Evolutionary conservation across 2,329 filamentous ascomycete genomes (phyloP).

Genomic region (Alternaria postmessia): DNA sequence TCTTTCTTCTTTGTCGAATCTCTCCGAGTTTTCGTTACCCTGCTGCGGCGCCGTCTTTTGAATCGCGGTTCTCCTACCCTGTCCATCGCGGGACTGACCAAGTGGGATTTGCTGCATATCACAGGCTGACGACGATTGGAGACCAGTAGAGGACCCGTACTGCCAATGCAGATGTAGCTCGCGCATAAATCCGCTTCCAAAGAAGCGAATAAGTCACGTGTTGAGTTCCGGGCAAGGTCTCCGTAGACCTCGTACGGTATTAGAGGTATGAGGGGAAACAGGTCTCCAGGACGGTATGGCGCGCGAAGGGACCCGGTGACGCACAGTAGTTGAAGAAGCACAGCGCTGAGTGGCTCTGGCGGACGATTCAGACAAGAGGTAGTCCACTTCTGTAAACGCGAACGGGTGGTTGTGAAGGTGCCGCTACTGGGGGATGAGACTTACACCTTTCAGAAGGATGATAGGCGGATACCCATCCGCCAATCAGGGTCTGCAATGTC

Average conservation of each 20-base stretch:
- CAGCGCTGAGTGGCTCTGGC: neutral
- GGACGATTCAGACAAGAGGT: neutral
- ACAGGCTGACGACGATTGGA: constrained; percentile 1
- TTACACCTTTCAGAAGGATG: neutral
- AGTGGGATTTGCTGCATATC: constrained; percentile 8
- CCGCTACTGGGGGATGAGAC: neutral
- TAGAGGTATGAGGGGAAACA: neutral
- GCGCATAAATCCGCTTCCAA: constrained; percentile 2
- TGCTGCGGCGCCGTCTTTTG: constrained; percentile 19
- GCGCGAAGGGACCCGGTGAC: neutral
- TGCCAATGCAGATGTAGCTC: constrained; percentile 2
- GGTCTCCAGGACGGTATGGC: neutral
- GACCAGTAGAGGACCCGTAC: neutral
- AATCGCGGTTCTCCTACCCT: constrained; percentile 26
- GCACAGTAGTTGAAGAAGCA: neutral
- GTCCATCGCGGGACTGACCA: constrained; percentile 2
- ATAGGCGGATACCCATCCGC: constrained; percentile 2
- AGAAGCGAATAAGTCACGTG: neutral
- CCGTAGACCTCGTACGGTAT: neutral
- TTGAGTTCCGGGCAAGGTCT: neutral
- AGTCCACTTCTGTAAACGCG: neutral
- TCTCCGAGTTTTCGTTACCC: constrained; percentile 6
- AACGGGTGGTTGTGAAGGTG: neutral
- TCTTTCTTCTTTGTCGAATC: constrained; percentile 26
- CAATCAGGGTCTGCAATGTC: neutral